Base-by-base conservation (phyloP, 2,329 filamentous ascomycete species). In the Penicillium sp. region DNA sequence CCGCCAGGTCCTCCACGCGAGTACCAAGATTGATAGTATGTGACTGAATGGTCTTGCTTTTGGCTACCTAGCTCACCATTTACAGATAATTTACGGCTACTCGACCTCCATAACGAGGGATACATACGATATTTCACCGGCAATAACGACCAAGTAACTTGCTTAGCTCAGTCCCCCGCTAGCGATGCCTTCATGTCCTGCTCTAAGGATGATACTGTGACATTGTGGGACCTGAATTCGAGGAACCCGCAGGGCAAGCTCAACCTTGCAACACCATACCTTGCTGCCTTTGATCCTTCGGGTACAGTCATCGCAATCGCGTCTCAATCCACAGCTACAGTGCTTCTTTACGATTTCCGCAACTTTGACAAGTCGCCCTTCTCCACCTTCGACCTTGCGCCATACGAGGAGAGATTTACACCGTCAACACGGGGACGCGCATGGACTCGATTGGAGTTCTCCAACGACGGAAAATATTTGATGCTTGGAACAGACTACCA, bases 71-170 rank as follows among this genome's bases (percentile, higher is more conserved):
- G 40, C 44, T 60, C 51, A 57, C 60, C 51, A 11, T 29, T 8
- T 5, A 19, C 48, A 77, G 79, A 92, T 86, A 68, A 95, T 89
- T 64, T 88, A 87, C 72, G 97, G 89, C 77, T 88, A 92, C 60
- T 95, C 85, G 55, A 96, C 88, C 70, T 79, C 13, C 94, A 99
- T 75, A 94, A 97, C 75, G 97, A 97, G 77, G 90, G 88, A 58
- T 99, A 96, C 74, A 90, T 97, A 60, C 89, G 94, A 61, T 99
- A 99, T 76, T 99, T 97, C 72, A 88, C 90, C 60, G 94, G 93
- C 49, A 94, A 99, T 74, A 89, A 90, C 41, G 88, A 84, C 58
- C 82, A 87, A 54, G 94, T 99, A 36, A 97, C 93, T 19, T 89
- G 84, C 59, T 82, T 99, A 29, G 81, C 89, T 1, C 83, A 97